Conservation (phyloP, 768 basidiomycete genomes). For the Pulveroboletus frians region DNA sequence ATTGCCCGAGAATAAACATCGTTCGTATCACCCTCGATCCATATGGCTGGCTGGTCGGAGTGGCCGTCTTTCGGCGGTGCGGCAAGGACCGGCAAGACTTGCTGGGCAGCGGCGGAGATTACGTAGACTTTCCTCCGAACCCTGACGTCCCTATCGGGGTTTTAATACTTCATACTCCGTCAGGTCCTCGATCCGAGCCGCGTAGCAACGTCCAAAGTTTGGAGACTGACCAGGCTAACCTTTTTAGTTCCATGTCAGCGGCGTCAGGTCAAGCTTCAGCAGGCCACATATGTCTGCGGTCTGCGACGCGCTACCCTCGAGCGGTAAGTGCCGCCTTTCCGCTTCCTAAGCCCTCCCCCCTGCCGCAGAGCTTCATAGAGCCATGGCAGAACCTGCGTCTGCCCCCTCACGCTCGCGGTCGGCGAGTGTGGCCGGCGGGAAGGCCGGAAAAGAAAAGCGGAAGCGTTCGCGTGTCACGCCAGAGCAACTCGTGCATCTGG, state of each 20-base stretch:
- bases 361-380: slow-evolving; percentile 24
- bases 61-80: no score
- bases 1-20: no score
- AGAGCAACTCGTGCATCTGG: slow-evolving; percentile 72
- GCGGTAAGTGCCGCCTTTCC: slow-evolving; percentile 24
- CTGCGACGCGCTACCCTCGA: slow-evolving; percentile 17
- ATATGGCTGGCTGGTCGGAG: neutral
- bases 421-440: slow-evolving; percentile 20
- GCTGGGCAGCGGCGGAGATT: neutral
- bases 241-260: slow-evolving; percentile 30
- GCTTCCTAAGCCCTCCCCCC: slow-evolving; percentile 23
- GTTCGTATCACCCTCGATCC: no score
- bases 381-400: slow-evolving; percentile 30
- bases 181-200: slow-evolving; percentile 27
- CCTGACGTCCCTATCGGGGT: slow-evolving; percentile 3
- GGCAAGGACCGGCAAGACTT: neutral
- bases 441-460: slow-evolving; percentile 50
- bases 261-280: slow-evolving; percentile 19
- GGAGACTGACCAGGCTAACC: slow-evolving; percentile 13
- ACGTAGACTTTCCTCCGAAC: neutral
- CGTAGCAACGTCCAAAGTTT: slow-evolving; percentile 27
- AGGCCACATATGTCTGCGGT: slow-evolving; percentile 25
- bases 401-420: slow-evolving; percentile 34
- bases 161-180: slow-evolving; percentile 11
- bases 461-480: slow-evolving; percentile 78